A percentile compares a stretch with the other conserved stretches of the same genome.
phyloP scores from a whole-genome alignment of 331 rosid genomes.

The Prunus yedoensis region DNA sequence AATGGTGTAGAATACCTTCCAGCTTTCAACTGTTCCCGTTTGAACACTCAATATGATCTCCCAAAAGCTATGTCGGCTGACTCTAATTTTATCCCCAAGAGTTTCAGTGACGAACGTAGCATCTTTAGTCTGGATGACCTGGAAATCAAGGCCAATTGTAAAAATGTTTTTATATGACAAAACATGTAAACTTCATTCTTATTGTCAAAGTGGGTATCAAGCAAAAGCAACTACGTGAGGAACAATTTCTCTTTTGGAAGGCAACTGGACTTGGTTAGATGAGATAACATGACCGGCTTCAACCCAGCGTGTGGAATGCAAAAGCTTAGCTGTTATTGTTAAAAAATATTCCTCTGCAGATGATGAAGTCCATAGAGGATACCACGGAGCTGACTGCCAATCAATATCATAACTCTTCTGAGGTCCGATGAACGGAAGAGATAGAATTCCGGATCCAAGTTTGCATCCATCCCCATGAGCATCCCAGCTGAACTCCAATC shows the following conservation, averaged over 20 bases:
- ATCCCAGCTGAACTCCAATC: conserved; percentile 76
- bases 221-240: conserved; percentile 53
- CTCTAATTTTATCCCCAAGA: conserved; percentile 51
- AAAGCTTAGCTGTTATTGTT: conserved; percentile 59
- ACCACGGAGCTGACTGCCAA: conserved; percentile 77
- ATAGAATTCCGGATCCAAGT: conserved; percentile 67
- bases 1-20: conserved; percentile 62
- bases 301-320: conserved; percentile 72
- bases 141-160: conserved; percentile 28
- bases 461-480: conserved; percentile 69
- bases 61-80: conserved; percentile 61
- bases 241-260: conserved; percentile 46
- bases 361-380: conserved; percentile 63
- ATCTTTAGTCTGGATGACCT: conserved; percentile 53
- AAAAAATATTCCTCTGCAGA: conserved; percentile 59
- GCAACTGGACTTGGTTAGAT: conserved; percentile 83
- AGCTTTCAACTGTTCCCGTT: conserved; percentile 77
- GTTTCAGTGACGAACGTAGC: conserved; percentile 43
- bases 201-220: neutral
- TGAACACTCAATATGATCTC: conserved; percentile 61
- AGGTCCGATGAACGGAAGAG: conserved; percentile 64
- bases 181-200: conserved; percentile 5
- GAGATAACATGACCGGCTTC: conserved; percentile 80
- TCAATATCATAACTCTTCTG: conserved; percentile 54
- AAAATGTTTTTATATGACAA: neutral